A percentile compares a stretch with the other conserved stretches of the same genome.
Evolutionary conservation across 495 filamentous ascomycete genomes (phyloP).

Genomic region (Neurospora sp.): DNA sequence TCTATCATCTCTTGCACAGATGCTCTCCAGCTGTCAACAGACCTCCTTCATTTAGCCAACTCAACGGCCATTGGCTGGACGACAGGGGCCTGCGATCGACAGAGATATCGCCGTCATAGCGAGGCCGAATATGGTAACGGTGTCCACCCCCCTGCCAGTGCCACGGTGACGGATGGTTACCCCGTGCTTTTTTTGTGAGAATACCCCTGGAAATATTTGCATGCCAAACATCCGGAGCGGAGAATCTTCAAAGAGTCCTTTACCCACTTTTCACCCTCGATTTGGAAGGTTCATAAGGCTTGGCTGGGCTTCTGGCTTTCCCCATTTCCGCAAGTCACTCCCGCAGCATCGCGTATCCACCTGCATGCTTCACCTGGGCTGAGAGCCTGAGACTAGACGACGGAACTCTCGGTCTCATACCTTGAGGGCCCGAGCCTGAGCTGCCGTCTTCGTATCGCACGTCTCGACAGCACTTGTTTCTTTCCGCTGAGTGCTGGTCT

Average conservation of each 20-base stretch:
- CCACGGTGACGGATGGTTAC: constrained; percentile 9
- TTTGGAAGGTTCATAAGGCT: too few species aligned
- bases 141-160: constrained; percentile 9
- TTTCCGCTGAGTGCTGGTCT: not conserved
- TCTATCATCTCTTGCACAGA: not conserved
- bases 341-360: not conserved
- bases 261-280: too few species aligned
- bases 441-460: not conserved
- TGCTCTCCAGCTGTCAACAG: constrained; percentile 17
- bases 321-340: not conserved
- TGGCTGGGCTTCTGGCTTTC: too few species aligned
- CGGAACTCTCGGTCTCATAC: not conserved
- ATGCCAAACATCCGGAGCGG: not conserved
- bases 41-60: constrained; percentile 21
- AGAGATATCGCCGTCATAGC: constrained; percentile 7
- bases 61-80: constrained; percentile 12
- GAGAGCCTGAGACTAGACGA: not conserved
- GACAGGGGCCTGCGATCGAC: constrained; percentile 7
- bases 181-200: constrained; percentile 5
- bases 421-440: not conserved
- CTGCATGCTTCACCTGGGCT: not conserved
- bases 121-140: constrained; percentile 15
- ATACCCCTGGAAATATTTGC: not conserved
- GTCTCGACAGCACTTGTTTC: not conserved
- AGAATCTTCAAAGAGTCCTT: not conserved